These are phyloP conservation scores for Ceriops tagal DNA, from an alignment of 345 rosid genomes.

Conservation along the genomic window DNA sequence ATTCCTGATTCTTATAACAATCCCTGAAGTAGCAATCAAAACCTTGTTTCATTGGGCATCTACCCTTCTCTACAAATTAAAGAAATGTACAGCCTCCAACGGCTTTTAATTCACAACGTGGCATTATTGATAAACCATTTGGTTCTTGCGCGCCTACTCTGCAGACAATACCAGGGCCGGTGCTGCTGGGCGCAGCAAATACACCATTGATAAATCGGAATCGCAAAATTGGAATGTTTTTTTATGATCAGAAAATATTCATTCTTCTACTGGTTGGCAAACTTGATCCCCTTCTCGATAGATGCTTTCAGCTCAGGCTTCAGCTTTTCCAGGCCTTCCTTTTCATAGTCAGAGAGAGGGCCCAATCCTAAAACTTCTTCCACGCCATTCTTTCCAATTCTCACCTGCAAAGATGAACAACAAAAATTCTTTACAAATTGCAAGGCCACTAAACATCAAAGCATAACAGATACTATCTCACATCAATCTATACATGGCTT, in stretches of 20 bases:
- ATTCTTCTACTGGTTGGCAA: constrained; percentile 37
- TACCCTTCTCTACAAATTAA: too few species aligned
- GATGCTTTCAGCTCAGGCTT: constrained; percentile 67
- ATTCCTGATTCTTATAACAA: too few species aligned
- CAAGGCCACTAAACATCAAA: too few species aligned
- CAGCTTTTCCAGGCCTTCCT: constrained; percentile 58
- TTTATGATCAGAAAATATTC: background rate
- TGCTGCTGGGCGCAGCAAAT: constrained; percentile 25
- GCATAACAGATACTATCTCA: too few species aligned
- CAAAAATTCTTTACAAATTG: background rate
- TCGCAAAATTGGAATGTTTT: constrained; percentile 18
- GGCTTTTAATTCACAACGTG: background rate
- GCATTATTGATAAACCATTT: constrained; percentile 21
- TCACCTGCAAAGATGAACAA: constrained; percentile 45
- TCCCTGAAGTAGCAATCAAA: too few species aligned
- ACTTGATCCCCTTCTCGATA: constrained; percentile 74
- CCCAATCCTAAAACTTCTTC: constrained; percentile 76
- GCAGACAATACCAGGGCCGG: constrained; percentile 17
- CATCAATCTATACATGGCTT: too few species aligned
- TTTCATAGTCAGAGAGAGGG: constrained; percentile 66
- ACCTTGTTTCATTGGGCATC: too few species aligned
- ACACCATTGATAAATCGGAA: constrained; percentile 15
- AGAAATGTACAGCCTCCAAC: too few species aligned
- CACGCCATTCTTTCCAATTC: constrained; percentile 73
- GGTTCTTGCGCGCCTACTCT: constrained; percentile 19